Evolutionary conservation across 2,329 filamentous ascomycete genomes (phyloP).

Genomic region (Colletotrichum ledebouriae): DNA sequence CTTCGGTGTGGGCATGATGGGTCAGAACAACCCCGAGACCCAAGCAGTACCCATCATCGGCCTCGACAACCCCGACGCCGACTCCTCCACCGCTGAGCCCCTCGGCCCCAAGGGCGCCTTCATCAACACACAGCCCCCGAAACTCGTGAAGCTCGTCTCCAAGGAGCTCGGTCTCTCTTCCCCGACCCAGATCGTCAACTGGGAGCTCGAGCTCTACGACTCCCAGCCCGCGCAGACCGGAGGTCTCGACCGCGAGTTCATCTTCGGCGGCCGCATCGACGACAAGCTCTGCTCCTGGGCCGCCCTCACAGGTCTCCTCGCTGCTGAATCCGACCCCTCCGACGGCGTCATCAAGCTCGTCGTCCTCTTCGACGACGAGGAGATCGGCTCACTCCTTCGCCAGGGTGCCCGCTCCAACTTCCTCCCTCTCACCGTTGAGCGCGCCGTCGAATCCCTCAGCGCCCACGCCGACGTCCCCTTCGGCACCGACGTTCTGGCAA

Average conservation of each 20-base stretch:
- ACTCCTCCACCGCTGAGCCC: constrained; percentile 51
- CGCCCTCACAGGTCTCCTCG: constrained; percentile 85
- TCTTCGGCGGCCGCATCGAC: constrained; percentile 94
- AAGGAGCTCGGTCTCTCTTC: constrained; percentile 81
- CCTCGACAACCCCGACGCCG: constrained; percentile 77
- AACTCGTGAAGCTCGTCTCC: constrained; percentile 86
- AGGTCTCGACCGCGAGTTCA: constrained; percentile 91
- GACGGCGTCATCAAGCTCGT: constrained; percentile 87
- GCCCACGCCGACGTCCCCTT: constrained; percentile 58
- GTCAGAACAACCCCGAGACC: constrained; percentile 84
- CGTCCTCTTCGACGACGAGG: constrained; percentile 96
- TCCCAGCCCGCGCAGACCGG: constrained; percentile 85
- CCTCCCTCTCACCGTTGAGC: constrained; percentile 83
- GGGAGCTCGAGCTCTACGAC: constrained; percentile 97
- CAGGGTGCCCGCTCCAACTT: constrained; percentile 94
- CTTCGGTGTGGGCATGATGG: constrained; percentile 83
- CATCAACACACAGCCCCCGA: constrained; percentile 84
- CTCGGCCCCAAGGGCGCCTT: constrained; percentile 80
- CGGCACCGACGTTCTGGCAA: constrained; percentile 75
- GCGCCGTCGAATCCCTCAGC: constrained; percentile 77
- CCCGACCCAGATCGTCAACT: constrained; percentile 85
- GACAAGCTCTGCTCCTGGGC: constrained; percentile 98
- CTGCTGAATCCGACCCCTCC: constrained; percentile 67
- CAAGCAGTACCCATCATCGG: constrained; percentile 96
- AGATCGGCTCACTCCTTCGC: constrained; percentile 90